Base-by-base conservation (phyloP, 495 filamentous ascomycete species). In the Talaromyces trachyspermus region DNA sequence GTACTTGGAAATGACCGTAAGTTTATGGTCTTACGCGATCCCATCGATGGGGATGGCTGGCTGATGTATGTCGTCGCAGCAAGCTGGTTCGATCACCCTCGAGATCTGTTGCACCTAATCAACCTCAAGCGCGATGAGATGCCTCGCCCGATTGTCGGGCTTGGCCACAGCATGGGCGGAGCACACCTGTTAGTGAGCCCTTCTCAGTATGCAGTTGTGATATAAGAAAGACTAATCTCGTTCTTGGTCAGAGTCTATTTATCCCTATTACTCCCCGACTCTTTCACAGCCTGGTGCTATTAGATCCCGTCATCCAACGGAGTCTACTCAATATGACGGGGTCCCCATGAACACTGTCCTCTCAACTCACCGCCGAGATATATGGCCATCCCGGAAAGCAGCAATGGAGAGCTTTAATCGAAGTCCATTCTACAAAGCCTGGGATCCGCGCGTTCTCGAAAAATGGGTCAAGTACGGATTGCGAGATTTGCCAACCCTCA, bases 151-250 rank as follows among this genome's bases (percentile, higher is more conserved):
- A 65, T 96, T n/a, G 66, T 96, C 48, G 92, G 90, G 23, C 60
- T 98, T 3, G 92, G 92, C 17, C 92, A 98, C 65, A 91, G 85
- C 60, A 85, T 89, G 74, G 92, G 92, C 53, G 90, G 77, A 49
- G 77, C 76, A 58, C 76, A 85, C 43, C 75, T 78, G 68, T 76
- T 18, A 55, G 68, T 57, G 27, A n/a, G 23, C 25, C 20, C 43
- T 26, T 19, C n/a, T 26, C 5, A n/a, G 26, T 7, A n/a, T 24
- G 15, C 10, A 43, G 12, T 12, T 6, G 6, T 12, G 22, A 17
- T 41, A n/a, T n/a, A n/a, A n/a, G n/a, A n/a, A n/a, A n/a, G n/a
- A n/a, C n/a, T n/a, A 22, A 48, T 19, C 38, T 30, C 18, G 15
- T 11, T 12, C 14, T 47, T 40, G 49, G 42, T 11, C 47, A 76